Base-by-base conservation (phyloP, 2,329 filamentous ascomycete genomes). In the Thielaviopsis populi region DNA sequence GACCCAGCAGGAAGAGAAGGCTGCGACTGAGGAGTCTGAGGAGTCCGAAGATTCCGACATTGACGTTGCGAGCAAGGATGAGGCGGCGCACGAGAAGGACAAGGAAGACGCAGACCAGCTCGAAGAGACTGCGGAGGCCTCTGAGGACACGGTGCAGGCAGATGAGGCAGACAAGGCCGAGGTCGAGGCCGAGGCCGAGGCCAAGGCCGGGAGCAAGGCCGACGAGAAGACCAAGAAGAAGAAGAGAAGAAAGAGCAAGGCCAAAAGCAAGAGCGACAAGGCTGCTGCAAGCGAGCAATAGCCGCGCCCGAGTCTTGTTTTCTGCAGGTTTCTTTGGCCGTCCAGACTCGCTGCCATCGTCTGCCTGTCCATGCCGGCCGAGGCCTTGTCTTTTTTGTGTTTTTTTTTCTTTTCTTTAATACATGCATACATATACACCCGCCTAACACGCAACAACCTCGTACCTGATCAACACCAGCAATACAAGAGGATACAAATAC, bases 181-280 rank as follows among this genome's bases (percentile, higher is more conserved):
- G 1, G 50, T 4, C 22, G 50, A 59, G 24, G 10, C 42, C 33
- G 24, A 54, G 30, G 7, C 19, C 2, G 40, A 62, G 41, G 41
- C 73, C 56, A 75, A 73, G 59, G 67, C 71, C 2, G 66, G 66
- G 13, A 60, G 65, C 50, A 66, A 68, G n/a, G 64, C 68, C n/a
- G 65, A 69, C 24, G 65, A 69, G 46, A 65, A 67, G 62, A 37
- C n/a, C 22, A 27, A 27, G 37, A 60, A 43, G 41, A 60, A 43
- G 8, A 60, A 43, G 40, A 27, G 58, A n/a, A 61, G 41, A 33
- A 60, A 43, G 58, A 46, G 27, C 15, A 61, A 61, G 42, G 41
- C 37, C 41, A 60, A 61, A 15, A 66, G 68, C 11, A 70, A 72
- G 37, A 66, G 70, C 41, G 66, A 70, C 19, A 66, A 68, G 19